Percentiles rank a stretch among this genome's conserved stretches.
Conservation (phyloP, 768 basidiomycete species). For the Rhizopogon sp. region DNA sequence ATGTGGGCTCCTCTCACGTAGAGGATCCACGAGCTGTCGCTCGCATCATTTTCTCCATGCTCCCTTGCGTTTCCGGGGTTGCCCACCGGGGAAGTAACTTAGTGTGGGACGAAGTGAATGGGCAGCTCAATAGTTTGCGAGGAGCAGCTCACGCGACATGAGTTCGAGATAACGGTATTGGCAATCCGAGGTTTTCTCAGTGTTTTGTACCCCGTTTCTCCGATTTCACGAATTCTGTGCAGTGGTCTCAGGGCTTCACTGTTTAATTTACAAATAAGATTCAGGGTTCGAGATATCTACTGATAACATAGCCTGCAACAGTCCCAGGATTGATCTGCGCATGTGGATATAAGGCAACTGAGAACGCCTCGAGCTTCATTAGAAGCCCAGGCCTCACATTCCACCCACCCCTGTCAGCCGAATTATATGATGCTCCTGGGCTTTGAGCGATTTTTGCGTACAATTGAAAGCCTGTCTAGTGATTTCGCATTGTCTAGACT, state of each 20-base stretch:
- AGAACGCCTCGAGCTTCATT: neutral
- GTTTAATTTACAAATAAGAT: neutral
- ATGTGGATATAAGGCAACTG: neutral
- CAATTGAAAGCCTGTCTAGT: neutral
- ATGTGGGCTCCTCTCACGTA: too few relatives aligned
- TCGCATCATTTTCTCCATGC: too few relatives aligned
- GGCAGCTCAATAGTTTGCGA: too few relatives aligned
- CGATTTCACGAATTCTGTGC: neutral
- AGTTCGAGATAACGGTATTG: slow-evolving; percentile 1
- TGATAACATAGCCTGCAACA: neutral
- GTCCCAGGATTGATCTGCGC: neutral
- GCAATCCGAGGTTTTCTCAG: neutral
- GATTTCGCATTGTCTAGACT: neutral
- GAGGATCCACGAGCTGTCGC: too few relatives aligned
- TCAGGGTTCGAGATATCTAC: neutral
- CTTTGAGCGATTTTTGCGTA: neutral
- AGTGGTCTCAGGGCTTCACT: neutral
- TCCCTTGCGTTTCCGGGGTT: too few relatives aligned
- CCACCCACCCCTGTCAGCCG: too few relatives aligned
- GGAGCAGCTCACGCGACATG: too few relatives aligned
- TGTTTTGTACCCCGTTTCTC: neutral
- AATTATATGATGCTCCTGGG: neutral
- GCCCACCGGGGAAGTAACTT: too few relatives aligned
- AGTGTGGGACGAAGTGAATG: too few relatives aligned
- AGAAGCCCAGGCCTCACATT: neutral